Conservation (phyloP, 2,329 filamentous ascomycete species). For the Teratosphaeria pseudoeucalypti region DNA sequence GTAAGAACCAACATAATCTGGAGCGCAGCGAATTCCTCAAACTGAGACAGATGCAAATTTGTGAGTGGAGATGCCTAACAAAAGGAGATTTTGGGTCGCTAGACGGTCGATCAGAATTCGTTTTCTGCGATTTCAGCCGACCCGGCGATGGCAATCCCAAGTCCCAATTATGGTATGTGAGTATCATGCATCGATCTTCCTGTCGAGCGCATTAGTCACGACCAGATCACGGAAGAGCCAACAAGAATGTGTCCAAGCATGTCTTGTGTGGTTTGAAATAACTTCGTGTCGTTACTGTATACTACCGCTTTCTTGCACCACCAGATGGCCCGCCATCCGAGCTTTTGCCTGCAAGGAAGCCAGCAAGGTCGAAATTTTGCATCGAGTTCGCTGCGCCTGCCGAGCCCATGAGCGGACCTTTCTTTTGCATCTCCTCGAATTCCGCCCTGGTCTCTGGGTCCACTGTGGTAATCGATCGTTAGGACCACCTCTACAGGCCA, state of each 20-base stretch:
- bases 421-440: conserved; percentile 81
- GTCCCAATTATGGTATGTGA: too few species aligned
- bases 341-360: conserved; percentile 54
- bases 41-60: too few species aligned
- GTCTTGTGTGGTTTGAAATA: not conserved
- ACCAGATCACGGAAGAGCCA: not conserved
- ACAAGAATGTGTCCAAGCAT: not conserved
- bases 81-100: too few species aligned
- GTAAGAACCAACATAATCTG: not conserved
- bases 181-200: not conserved
- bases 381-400: conserved; percentile 40
- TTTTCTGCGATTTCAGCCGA: too few species aligned
- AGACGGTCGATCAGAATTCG: too few species aligned
- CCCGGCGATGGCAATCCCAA: too few species aligned
- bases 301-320: conserved; percentile 12
- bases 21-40: not conserved
- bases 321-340: conserved; percentile 26
- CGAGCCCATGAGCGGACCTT: conserved; percentile 46
- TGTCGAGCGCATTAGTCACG: not conserved
- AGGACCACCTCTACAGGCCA: not conserved
- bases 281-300: not conserved
- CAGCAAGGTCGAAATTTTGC: conserved; percentile 57
- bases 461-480: conserved; percentile 48
- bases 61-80: too few species aligned
- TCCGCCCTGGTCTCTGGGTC: conserved; percentile 91